phyloP scores from a whole-genome alignment of 257 asterid genomes.

The Cruciata laevipes region DNA sequence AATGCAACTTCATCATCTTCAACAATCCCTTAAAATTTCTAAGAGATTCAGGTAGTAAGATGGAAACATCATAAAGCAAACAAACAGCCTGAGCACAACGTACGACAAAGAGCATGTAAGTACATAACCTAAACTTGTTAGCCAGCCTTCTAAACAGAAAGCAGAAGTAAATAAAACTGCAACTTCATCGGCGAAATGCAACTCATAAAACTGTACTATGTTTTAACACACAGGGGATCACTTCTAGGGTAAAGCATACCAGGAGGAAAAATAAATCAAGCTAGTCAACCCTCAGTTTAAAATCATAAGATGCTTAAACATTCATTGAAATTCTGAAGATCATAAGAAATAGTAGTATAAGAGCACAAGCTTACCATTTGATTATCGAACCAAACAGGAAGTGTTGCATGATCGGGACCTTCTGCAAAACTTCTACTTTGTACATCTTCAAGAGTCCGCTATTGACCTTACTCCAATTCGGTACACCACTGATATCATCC shows the following conservation, averaged over 20 bases:
- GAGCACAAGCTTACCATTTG: constrained; percentile 51
- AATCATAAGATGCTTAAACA: neutral
- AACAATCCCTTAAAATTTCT: neutral
- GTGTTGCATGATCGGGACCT: constrained; percentile 98
- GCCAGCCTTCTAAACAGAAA: neutral
- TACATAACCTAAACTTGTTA: neutral
- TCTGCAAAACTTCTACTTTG: constrained; percentile 78
- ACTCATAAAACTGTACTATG: neutral
- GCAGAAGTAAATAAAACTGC: neutral
- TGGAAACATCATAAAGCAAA: neutral
- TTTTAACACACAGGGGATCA: neutral
- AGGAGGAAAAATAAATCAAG: neutral
- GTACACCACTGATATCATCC: constrained; percentile 93
- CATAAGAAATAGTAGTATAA: neutral
- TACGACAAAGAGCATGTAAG: neutral
- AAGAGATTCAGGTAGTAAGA: neutral
- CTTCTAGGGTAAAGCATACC: neutral
- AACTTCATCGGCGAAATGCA: neutral
- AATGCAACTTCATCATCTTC: neutral
- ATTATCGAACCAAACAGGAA: constrained; percentile 86
- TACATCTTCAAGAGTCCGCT: constrained; percentile 94
- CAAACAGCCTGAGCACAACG: neutral
- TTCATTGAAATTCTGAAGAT: neutral
- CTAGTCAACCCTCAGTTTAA: neutral
- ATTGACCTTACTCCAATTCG: constrained; percentile 84